Base-by-base conservation (phyloP, 805 yeast species). In the Lachancea dasiensis region DNA sequence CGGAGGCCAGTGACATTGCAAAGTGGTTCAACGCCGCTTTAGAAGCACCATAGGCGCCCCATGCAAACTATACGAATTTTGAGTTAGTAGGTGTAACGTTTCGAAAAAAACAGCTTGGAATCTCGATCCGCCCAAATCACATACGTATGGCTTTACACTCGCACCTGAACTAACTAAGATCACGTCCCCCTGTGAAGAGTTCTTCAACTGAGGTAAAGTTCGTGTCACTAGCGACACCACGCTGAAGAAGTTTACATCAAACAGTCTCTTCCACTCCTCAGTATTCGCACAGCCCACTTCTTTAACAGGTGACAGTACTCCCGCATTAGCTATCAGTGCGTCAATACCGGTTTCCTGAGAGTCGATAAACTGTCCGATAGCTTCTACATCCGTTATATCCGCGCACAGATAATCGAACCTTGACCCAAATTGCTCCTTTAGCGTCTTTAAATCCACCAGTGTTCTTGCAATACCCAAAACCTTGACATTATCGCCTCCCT, bases 141-240 rank as follows among this genome's bases (percentile, higher is more conserved):
- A 34, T 48, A 60, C 73, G 46, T 67, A 71, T 14, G 79, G 64
- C 37, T 68, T 72, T 1, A 72, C 69, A 14, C 94, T 72, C 1
- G 97, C 97, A 5, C 96, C 97, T 2, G 95, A 85, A 14, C 94
- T 83, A 0, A 89, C 95, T 39, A 81, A 76, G n/a, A 90, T 67
- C 25, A 82, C 69, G 28, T 67, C 71, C 0, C 95, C 95, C 6
- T 23, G 31, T 10, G 70, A 62, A 3, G 76, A 45, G 35, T 65
- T 57, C 15, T 61, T 64, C 46, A 90, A 64, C 25, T 71, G 64
- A 0, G 90, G 87, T 31, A 84, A 58, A 0, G 82, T 62, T 24
- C 61, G 45, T 16, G 67, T 46, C 8, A 81, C 73, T 47, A 86
- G 64, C 3, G 70, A 69, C 4, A 86, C 81, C 3, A 81, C 71